Evolutionary conservation across 352 stramenopile genomes (phyloP), one percentile per base, ranked within the genome.

Genomic region (Pythium periplocum): DNA sequence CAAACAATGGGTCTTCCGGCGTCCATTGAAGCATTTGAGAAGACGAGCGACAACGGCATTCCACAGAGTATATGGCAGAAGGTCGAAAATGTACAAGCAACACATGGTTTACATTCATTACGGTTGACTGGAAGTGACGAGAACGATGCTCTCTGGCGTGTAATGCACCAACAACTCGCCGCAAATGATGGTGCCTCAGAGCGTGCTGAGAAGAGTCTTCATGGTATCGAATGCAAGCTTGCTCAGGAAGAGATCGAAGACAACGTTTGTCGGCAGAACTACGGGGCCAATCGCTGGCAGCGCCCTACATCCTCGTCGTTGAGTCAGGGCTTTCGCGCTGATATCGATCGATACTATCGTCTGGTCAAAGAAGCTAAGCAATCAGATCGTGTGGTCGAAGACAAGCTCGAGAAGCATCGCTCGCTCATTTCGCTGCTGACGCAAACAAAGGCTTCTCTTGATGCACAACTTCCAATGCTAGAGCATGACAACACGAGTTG

Each of bases 11-110:
- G 77, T 0, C 63, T 93, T 2, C 83, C 83, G 32, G 83, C 83
- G 8, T 85, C 83, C 4, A 87, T 93, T 45, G 83, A 93, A 54
- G 83, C 83, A 6, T 86, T 87, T 51, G 78, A 90, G 42, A 75
- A 81, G 53, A 82, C 71, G 32, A 73, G 59, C 32, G 73, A 80
- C 57, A 74, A 83, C 32, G 75, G 75, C 41, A 80, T 89, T 33
- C 72, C 78, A 10, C 49, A 11, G 26, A 70, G 57, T 10, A 71
- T 87, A 32, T 89, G 78, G 78, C 62, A 73, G 43, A 73, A 73
- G 33, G 76, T 87, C 48, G 52, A 76, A 48, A 62, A 85, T 39
- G 63, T 86, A 11, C 69, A 86, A 52, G 55, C 61, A 7, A 48
- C 43, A 4, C 52, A 64, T 26, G 17, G 17, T 26, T 26, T 26